Conservation (phyloP, 2,329 filamentous ascomycete genomes). For the Phialophora chinensis region DNA sequence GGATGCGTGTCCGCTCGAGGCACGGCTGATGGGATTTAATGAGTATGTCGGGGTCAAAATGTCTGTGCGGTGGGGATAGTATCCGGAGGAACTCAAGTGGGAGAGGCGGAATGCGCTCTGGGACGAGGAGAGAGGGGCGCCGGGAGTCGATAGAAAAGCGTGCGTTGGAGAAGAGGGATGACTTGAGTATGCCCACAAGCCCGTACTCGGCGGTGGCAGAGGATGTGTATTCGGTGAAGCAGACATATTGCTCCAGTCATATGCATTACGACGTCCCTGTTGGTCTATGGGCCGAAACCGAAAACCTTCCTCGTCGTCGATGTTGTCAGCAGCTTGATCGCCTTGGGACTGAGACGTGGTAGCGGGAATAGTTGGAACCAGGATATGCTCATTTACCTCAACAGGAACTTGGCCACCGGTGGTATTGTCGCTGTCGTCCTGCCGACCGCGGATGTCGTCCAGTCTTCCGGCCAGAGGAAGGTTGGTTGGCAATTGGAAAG, state of each 20-base stretch:
- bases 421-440: background rate
- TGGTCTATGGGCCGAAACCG: background rate
- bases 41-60: background rate
- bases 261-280: slow-evolving; percentile 11
- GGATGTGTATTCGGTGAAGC: background rate
- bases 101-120: background rate
- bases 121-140: background rate
- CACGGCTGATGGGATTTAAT: background rate
- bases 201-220: background rate
- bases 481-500: background rate
- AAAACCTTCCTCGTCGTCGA: background rate
- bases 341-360: background rate
- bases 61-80: background rate
- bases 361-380: background rate
- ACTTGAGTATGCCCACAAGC: background rate
- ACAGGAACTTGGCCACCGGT: background rate
- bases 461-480: background rate
- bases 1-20: background rate
- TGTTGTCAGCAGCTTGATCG: background rate
- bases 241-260: slow-evolving; percentile 16
- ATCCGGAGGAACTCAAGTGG: background rate
- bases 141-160: background rate
- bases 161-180: background rate
- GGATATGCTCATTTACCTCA: background rate
- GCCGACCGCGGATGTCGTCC: background rate